Evolutionary conservation across 1,139 yeast species (phyloP), one percentile per base, ranked within the genome.

Genomic region (Zygotorulaspora mrakii): DNA sequence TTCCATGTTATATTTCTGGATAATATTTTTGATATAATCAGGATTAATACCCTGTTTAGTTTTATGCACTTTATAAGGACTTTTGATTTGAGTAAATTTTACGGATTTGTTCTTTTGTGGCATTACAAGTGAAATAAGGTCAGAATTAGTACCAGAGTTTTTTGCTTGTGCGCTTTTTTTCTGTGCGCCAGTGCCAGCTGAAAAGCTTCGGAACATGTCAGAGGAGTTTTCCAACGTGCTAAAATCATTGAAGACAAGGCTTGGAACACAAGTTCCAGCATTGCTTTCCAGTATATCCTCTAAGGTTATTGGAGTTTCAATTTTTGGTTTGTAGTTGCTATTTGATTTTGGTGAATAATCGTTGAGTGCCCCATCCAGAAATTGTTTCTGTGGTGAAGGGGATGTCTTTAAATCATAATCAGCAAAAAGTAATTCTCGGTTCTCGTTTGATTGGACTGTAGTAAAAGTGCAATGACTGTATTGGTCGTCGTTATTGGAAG

Each of bases 381-480:
- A n/a, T 33, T 31, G 35, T 4, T 22, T 34, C 11, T 26, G 31
- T 17, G 46, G 43, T 5, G 46, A 40, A 7, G 43, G 22, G 1
- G 43, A 39, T 2, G 33, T 33, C 13, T 29, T 36, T 11, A 36
- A 31, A 8, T 36, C 43, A 26, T 39, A 42, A 25, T 42, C 46
- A 7, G 43, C 36, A 8, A 38, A 32, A 4, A 42, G 4, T 27
- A 39, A 31, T 13, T 35, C 43, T 16, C 29, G 35, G 9, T 42
- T 38, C 14, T 42, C 46, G 3, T 33, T 22, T 4, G 37, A 22
- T 21, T 30, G 40, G n/a, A 33, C 30, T 14, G 39, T 32, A 17
- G 46, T 31, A 10, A 40, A 40, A 4, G 46, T 36, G 31, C 35
- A 42, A 31, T 42, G 40, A 17, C 46, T 36, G n/a, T 17, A 18